phyloP scores from a whole-genome alignment of 495 filamentous ascomycete genomes.

The Penicillium antarcticum region DNA sequence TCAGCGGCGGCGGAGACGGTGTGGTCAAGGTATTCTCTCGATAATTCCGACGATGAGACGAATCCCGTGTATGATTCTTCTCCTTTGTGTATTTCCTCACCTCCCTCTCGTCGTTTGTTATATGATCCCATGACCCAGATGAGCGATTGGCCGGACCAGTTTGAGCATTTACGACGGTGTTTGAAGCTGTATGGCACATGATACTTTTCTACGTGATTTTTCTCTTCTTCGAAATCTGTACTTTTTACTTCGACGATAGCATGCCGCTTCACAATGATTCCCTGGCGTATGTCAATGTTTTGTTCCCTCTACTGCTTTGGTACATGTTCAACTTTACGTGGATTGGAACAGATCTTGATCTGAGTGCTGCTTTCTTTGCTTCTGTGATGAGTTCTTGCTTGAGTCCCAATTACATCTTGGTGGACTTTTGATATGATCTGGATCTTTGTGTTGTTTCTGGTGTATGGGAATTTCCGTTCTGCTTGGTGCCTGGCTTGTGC shows the following conservation, averaged over 20 bases:
- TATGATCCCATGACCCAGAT: slow-evolving; percentile 43
- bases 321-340: slow-evolving; percentile 3
- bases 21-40: slow-evolving; percentile 92
- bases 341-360: neutral
- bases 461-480: neutral
- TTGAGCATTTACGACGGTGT: slow-evolving; percentile 46
- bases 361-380: neutral
- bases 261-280: slow-evolving; percentile 26
- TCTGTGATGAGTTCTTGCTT: neutral
- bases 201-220: slow-evolving; percentile 32
- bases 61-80: slow-evolving; percentile 37
- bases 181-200: slow-evolving; percentile 35
- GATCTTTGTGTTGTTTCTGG: neutral
- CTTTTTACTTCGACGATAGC: slow-evolving; percentile 26
- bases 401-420: neutral
- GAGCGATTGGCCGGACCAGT: slow-evolving; percentile 38
- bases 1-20: slow-evolving; percentile 93
- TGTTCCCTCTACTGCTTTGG: slow-evolving; percentile 9
- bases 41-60: slow-evolving; percentile 33
- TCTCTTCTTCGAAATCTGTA: slow-evolving; percentile 26
- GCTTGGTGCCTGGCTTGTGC: neutral
- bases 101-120: slow-evolving; percentile 21
- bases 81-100: slow-evolving; percentile 17
- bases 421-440: neutral
- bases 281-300: slow-evolving; percentile 24